A percentile compares a stretch with the other conserved stretches of the same genome.
These are phyloP conservation scores for Aspergillus luchuensis DNA, from an alignment of 2,329 filamentous ascomycete species.

Conservation along the genomic window DNA sequence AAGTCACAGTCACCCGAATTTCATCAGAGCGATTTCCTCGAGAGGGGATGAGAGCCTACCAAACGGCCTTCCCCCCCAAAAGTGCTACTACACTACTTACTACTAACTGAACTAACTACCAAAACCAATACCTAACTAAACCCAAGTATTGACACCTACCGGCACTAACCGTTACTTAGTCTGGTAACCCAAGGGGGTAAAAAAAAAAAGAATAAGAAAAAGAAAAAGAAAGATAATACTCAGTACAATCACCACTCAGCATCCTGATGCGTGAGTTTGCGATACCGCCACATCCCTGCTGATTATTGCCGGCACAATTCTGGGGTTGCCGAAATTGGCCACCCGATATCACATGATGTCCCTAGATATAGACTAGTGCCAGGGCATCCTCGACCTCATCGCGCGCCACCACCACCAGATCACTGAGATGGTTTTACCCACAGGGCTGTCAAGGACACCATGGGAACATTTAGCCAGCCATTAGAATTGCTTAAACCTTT, in stretches of 20 bases:
- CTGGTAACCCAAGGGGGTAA: not conserved
- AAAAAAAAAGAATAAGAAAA: not conserved
- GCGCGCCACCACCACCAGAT: not conserved
- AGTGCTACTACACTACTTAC: not conserved
- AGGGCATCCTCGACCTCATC: slow-evolving; percentile 6
- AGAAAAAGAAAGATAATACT: not conserved
- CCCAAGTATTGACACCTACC: not conserved
- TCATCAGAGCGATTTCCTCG: not conserved
- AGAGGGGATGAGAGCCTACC: slow-evolving; percentile 4
- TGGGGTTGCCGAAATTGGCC: not conserved
- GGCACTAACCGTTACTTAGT: slow-evolving; percentile 2
- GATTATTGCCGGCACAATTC: slow-evolving; percentile 6
- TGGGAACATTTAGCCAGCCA: not conserved
- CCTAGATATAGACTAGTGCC: slow-evolving; percentile 5
- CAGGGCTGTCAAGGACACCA: not conserved
- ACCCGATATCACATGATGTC: slow-evolving; percentile 3
- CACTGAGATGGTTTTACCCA: not conserved
- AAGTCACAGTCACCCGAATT: not conserved
- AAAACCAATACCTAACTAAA: not conserved
- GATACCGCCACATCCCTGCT: slow-evolving; percentile 4
- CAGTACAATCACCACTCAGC: too few species aligned
- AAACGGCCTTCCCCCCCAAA: not conserved
- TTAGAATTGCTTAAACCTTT: not conserved
- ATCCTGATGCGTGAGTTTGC: not conserved
- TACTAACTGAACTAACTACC: not conserved